Conservation (phyloP, 495 filamentous ascomycete genomes). For the Bombardia bombarda region DNA sequence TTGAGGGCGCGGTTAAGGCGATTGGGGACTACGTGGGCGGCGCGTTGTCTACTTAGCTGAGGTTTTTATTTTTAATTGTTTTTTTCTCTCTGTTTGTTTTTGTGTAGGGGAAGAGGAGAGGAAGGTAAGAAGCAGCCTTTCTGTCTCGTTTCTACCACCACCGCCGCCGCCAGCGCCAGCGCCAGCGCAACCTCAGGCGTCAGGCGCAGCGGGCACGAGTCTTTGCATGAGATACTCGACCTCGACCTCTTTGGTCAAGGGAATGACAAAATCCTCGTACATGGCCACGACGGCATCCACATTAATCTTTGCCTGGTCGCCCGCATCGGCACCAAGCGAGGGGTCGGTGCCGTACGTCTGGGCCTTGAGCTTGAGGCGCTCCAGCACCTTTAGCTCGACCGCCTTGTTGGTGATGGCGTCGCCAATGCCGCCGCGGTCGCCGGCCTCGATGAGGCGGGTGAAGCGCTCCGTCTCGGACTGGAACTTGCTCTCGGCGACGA, state of each 20-base stretch:
- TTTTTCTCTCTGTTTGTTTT: background rate
- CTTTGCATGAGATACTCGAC: constrained; percentile 97
- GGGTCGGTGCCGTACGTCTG: constrained; percentile 94
- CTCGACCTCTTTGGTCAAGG: constrained; percentile 93
- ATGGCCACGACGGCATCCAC: constrained; percentile 87
- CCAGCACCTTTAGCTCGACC: constrained; percentile 89
- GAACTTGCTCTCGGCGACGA: constrained; percentile 98
- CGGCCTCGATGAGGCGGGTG: constrained; percentile 68
- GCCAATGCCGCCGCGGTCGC: constrained; percentile 73
- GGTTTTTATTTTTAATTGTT: background rate
- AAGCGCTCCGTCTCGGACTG: constrained; percentile 71
- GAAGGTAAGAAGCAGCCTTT: background rate
- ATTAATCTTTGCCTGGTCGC: constrained; percentile 63
- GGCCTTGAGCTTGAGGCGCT: constrained; percentile 81
- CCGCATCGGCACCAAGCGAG: constrained; percentile 19
- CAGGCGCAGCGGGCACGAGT: too few relatives aligned
- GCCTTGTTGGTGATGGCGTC: constrained; percentile 81
- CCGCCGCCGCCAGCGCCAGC: constrained; percentile 14
- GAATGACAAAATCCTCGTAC: constrained; percentile 95
- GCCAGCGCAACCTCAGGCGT: too few relatives aligned
- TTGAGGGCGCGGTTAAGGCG: constrained; percentile 61
- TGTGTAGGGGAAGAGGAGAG: too few relatives aligned
- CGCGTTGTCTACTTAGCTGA: constrained; percentile 14
- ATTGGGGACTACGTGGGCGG: constrained; percentile 60
- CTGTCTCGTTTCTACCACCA: background rate